Base-by-base conservation (phyloP, 2,329 filamentous ascomycete genomes). In the Leptographium flavum region DNA sequence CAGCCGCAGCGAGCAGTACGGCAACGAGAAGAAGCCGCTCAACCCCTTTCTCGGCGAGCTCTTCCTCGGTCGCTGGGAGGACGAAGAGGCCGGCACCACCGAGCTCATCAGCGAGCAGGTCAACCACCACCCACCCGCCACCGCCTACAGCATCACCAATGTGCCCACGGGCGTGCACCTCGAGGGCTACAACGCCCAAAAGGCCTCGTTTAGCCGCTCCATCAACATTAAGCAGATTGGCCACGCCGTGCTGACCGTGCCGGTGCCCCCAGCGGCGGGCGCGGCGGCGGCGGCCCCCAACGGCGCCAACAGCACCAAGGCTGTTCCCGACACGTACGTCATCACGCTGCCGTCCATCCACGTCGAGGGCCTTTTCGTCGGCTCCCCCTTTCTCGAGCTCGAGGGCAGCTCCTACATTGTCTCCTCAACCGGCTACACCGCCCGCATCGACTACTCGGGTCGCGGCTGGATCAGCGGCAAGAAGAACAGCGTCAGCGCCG, bases 1-100 rank as follows among this genome's bases (percentile, higher is more conserved):
- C 47, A 77, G 70, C 57, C 72, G 74, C 48, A 93, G 85, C 59
- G 88, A 95, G 54, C 68, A 79, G 55, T 79, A 73, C 52, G 87
- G 87, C 42, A 92, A 87, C 58, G 90, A 95, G 71, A 96, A 96
- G 78, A 98, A 96, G 70, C 90, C 90, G 3, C 67, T 98, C 48
- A 96, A 98, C 59, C 92, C 92, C 0, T 96, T 98, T 66, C 67
- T 98, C 31, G 90, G 90, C 46, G 90, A 98, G 68, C 74, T 96
- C 30, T 96, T 95, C 65, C 64, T 96, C 25, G 92, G 90, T 22
- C 83, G 80, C 56, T 98, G 92, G 92, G 76, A 82, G 47, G 85
- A 94, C 59, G 73, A 78, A 58, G 73, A 77, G 39, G 76, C 78
- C 44, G 90, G 90, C 47, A 82, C 79, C 40, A 96, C 92, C 25